Evolutionary conservation across 495 filamentous ascomycete genomes (phyloP), one percentile per base, ranked within the genome.

Genomic region (Lasiosphaeria ovina): DNA sequence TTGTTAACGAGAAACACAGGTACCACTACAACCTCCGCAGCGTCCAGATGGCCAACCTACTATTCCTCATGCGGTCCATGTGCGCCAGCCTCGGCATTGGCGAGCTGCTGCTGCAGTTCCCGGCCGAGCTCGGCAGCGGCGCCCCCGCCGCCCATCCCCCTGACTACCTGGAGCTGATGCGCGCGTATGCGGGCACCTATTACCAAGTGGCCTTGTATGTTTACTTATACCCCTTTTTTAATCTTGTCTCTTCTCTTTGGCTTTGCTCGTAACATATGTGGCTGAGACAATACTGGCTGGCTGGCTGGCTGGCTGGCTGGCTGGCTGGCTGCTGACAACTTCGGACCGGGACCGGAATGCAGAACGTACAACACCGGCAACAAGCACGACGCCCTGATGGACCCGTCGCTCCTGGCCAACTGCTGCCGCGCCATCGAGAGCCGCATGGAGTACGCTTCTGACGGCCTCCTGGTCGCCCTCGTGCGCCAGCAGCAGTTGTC

Each of bases 341-440:
- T 24, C 24, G 24, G n/a, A n/a, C n/a, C n/a, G n/a, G 24, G 24
- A 2, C 24, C 24, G 24, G 24, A 24, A 24, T 35, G 45, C 14
- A 71, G 66, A 5, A 59, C 66, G 36, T 74, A 70, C 56, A 72
- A 64, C 8, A 70, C 71, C 16, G 72, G 70, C 63, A 70, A 74
- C 40, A 62, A 63, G 52, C 66, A 67, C 3, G 71, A 74, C 54
- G 64, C 64, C 10, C 54, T 74, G 45, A 69, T 70, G 69, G 62
- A 63, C 38, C 66, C 69, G 0, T 54, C 66, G 3, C 68, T 62
- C 42, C 54, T 72, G 6, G 64, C 66, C 11, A 51, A 49, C 1
- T 72, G 64, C 58, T 70, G 65, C 60, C 38, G 42, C 4, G 59
- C 63, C 10, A 61, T 74, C 14, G 59, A 66, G 40, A 50, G 35